A percentile compares a stretch with the other conserved stretches of the same genome.
These are phyloP conservation scores for Ephemerocybe angulata DNA, from an alignment of 768 basidiomycete species.

Conservation along the genomic window DNA sequence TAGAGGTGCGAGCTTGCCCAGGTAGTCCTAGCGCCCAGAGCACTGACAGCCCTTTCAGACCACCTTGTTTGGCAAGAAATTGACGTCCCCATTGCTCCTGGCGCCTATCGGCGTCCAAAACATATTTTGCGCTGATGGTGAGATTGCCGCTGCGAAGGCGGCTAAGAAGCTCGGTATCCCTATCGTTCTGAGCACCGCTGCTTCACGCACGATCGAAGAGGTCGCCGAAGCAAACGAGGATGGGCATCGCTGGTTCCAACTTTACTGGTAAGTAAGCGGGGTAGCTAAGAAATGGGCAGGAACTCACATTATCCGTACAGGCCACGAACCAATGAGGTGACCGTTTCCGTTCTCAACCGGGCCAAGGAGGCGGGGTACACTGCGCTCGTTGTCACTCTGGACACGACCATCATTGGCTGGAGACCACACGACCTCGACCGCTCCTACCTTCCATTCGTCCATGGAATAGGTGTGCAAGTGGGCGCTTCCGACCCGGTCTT, in stretches of 20 bases:
- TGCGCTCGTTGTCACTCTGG: slow-evolving; percentile 75
- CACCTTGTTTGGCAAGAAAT: slow-evolving; percentile 64
- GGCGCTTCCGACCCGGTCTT: slow-evolving; percentile 76
- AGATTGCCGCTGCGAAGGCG: slow-evolving; percentile 66
- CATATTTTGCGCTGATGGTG: slow-evolving; percentile 66
- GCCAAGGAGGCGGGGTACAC: slow-evolving; percentile 65
- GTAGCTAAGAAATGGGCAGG: no score
- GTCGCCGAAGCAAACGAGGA: slow-evolving; percentile 71
- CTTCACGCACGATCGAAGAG: slow-evolving; percentile 68
- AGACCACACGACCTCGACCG: slow-evolving; percentile 69
- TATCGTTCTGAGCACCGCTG: slow-evolving; percentile 73
- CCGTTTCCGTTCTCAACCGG: slow-evolving; percentile 60
- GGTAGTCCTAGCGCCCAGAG: background rate
- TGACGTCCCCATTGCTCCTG: slow-evolving; percentile 59
- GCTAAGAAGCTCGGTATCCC: slow-evolving; percentile 61
- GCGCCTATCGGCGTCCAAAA: slow-evolving; percentile 80
- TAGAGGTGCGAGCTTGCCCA: slow-evolving; percentile 42
- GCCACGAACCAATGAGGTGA: slow-evolving; percentile 59
- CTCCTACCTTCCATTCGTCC: slow-evolving; percentile 62
- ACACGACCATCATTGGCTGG: slow-evolving; percentile 73
- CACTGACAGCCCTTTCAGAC: slow-evolving; percentile 37
- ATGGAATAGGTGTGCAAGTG: slow-evolving; percentile 64
- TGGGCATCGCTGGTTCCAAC: slow-evolving; percentile 74
- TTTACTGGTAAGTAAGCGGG: slow-evolving; percentile 72
- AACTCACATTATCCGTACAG: slow-evolving; percentile 34